phyloP scores from a whole-genome alignment of 2,329 filamentous ascomycete species.

The Calonectria hawksworthii region DNA sequence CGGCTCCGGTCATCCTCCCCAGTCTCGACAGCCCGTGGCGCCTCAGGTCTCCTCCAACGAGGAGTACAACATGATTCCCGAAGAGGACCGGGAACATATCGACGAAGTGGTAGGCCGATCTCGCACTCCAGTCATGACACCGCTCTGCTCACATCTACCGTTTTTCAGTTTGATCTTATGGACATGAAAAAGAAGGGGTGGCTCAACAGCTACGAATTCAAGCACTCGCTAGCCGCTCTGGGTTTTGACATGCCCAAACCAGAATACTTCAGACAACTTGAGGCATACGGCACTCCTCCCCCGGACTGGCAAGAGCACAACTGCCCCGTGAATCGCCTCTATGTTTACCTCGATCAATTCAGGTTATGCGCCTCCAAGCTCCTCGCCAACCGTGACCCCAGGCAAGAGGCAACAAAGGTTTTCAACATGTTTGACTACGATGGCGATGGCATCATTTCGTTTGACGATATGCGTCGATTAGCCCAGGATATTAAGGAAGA shows the following conservation, averaged over 20 bases:
- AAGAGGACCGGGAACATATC: constrained; percentile 94
- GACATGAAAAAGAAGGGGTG: constrained; percentile 95
- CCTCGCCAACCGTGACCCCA: constrained; percentile 85
- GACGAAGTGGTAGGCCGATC: constrained; percentile 83
- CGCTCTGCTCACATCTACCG: constrained; percentile 32
- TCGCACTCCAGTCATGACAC: not conserved
- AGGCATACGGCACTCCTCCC: constrained; percentile 83
- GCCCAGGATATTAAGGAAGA: constrained; percentile 90
- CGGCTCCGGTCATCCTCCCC: constrained; percentile 49
- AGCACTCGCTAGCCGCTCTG: constrained; percentile 94
- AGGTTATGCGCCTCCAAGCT: constrained; percentile 82
- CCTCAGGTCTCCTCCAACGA: constrained; percentile 54
- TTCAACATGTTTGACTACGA: constrained; percentile 96
- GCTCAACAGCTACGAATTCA: constrained; percentile 98
- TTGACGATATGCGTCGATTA: constrained; percentile 89
- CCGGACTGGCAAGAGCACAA: constrained; percentile 66
- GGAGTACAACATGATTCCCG: constrained; percentile 69
- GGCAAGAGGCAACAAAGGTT: constrained; percentile 91
- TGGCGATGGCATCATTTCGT: constrained; percentile 89
- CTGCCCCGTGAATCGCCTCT: constrained; percentile 60
- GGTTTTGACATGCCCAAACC: constrained; percentile 92
- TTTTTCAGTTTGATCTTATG: constrained; percentile 86
- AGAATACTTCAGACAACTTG: constrained; percentile 85
- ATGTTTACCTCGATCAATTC: constrained; percentile 69
- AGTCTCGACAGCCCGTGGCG: constrained; percentile 50